Conservation (phyloP, 192 early-diverging fungal genomes). For the Rhizophlyctis rosea region DNA sequence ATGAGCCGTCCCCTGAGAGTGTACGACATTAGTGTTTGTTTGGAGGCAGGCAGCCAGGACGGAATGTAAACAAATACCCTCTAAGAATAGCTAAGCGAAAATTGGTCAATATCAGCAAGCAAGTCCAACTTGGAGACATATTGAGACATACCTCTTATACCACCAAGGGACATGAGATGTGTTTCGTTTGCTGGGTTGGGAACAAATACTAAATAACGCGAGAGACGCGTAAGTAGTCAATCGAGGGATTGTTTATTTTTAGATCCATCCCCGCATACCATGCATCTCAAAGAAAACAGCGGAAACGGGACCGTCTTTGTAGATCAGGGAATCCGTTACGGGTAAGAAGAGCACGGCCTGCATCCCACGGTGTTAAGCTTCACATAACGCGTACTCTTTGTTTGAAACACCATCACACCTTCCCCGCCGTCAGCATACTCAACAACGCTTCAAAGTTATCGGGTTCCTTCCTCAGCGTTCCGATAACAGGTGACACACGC, state of each 20-base stretch:
- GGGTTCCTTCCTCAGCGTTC: neutral
- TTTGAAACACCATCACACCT: neutral
- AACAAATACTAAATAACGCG: slow-evolving; percentile 17
- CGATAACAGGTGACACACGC: neutral
- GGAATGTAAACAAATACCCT: too few species aligned
- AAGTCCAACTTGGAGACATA: neutral
- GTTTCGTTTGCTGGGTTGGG: slow-evolving; percentile 12
- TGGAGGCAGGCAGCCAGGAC: too few species aligned
- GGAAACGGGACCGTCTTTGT: neutral
- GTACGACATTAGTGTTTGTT: too few species aligned
- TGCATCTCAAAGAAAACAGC: neutral
- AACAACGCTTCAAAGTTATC: neutral
- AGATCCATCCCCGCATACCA: neutral
- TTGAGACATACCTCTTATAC: slow-evolving; percentile 18
- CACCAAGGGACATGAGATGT: slow-evolving; percentile 25
- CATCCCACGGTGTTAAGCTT: too few species aligned
- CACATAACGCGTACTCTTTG: neutral
- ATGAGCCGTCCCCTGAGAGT: slow-evolving; percentile 15
- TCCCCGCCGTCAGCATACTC: neutral
- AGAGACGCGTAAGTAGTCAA: too few species aligned
- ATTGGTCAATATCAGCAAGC: too few species aligned
- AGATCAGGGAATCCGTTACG: neutral
- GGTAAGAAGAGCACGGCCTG: neutral
- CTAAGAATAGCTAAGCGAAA: slow-evolving; percentile 13
- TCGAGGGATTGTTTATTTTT: too few species aligned